phyloP scores from a whole-genome alignment of 2,329 filamentous ascomycete genomes.

The Aspergillus texensis region DNA sequence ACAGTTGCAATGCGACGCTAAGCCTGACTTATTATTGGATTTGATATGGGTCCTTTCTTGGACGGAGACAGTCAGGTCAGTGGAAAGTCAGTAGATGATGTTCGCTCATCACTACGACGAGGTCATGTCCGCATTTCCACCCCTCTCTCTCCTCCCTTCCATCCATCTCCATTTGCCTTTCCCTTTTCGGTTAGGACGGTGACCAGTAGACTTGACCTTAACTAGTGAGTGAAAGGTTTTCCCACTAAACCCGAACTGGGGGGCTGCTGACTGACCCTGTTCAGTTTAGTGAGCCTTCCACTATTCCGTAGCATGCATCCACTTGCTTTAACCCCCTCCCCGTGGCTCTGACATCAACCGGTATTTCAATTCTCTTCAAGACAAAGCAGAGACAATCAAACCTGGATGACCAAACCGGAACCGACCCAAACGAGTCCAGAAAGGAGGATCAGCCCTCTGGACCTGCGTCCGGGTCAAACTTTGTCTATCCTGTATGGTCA shows the following conservation, averaged over 20 bases:
- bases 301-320: slow-evolving; percentile 32
- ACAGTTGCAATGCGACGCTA: slow-evolving; percentile 36
- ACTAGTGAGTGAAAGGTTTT: neutral
- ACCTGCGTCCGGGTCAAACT: slow-evolving; percentile 45
- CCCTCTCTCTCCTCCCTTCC: slow-evolving; percentile 9
- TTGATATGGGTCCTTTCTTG: slow-evolving; percentile 34
- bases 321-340: slow-evolving; percentile 29
- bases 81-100: slow-evolving; percentile 7
- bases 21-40: slow-evolving; percentile 38
- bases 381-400: slow-evolving; percentile 29
- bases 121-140: slow-evolving; percentile 17
- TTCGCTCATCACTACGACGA: slow-evolving; percentile 15
- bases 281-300: slow-evolving; percentile 22
- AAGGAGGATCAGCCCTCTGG: slow-evolving; percentile 44
- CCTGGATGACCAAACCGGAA: slow-evolving; percentile 34
- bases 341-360: slow-evolving; percentile 42
- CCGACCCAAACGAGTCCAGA: slow-evolving; percentile 36
- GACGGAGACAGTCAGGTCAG: slow-evolving; percentile 17
- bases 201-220: slow-evolving; percentile 9
- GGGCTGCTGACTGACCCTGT: slow-evolving; percentile 18
- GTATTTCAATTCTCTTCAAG: slow-evolving; percentile 31
- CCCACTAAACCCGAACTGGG: slow-evolving; percentile 19
- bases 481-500: slow-evolving; percentile 33
- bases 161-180: slow-evolving; percentile 8
- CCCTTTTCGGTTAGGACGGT: slow-evolving; percentile 15